Conservation (phyloP, 331 rosid genomes). For the Rosa hybrid region DNA sequence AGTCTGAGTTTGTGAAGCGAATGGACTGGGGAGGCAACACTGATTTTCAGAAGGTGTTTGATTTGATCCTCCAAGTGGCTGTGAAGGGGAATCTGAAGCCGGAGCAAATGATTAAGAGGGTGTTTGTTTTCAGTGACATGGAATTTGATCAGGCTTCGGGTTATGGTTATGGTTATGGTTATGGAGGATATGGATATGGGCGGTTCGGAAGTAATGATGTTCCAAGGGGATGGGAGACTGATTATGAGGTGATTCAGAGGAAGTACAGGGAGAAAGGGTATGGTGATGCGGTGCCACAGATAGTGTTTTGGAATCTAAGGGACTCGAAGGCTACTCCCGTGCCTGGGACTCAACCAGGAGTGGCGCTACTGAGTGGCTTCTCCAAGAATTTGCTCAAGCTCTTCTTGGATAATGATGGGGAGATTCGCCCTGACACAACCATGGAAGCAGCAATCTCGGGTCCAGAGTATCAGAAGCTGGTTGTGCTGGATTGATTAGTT, state of each 20-base stretch:
- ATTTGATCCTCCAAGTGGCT: slow-evolving; percentile 19
- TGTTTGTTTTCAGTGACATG: slow-evolving; percentile 30
- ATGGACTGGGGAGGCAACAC: slow-evolving; percentile 25
- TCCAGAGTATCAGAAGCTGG: slow-evolving; percentile 52
- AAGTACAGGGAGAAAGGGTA: slow-evolving; percentile 10
- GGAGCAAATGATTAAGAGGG: slow-evolving; percentile 22
- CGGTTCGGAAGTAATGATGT: neutral
- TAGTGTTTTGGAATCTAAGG: slow-evolving; percentile 17
- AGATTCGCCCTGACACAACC: slow-evolving; percentile 34
- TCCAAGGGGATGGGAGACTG: slow-evolving; percentile 12
- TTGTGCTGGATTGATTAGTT: slow-evolving; percentile 44
- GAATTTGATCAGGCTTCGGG: slow-evolving; percentile 22
- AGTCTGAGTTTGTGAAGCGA: neutral
- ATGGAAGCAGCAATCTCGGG: slow-evolving; percentile 61
- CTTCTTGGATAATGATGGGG: slow-evolving; percentile 49
- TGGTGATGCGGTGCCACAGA: slow-evolving; percentile 15
- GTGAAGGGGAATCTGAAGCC: slow-evolving; percentile 22
- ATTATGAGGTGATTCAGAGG: slow-evolving; percentile 14
- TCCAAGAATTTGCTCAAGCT: slow-evolving; percentile 37
- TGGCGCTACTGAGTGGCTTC: slow-evolving; percentile 21
- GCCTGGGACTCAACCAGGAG: slow-evolving; percentile 13
- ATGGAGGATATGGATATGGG: neutral
- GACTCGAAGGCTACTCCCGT: neutral
- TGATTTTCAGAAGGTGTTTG: slow-evolving; percentile 29
- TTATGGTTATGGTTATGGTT: too few relatives aligned